Evolutionary conservation across 495 filamentous ascomycete genomes (phyloP), one percentile per base, ranked within the genome.

Genomic region (Friedmanniomyces simplex): DNA sequence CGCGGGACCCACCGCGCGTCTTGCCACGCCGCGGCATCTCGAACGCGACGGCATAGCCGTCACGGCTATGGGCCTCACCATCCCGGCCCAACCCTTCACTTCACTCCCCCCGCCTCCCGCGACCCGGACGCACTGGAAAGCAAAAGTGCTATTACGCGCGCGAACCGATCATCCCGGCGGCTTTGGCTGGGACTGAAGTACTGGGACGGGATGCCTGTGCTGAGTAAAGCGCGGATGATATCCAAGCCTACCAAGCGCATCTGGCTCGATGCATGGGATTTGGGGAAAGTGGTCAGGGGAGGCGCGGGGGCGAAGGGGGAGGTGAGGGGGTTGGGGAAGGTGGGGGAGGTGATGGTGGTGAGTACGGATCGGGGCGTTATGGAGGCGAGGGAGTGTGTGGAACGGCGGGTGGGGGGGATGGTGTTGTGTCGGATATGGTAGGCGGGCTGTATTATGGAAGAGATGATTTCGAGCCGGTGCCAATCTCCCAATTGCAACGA

Each of bases 131-230:
- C 46, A 37, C 68, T 69, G 42, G 72, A 72, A 47, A 67, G 67
- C n/a, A 42, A 62, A 47, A 81, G 83, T 62, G 75, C 79, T 0
- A 77, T 91, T 46, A 96, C 89, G 24, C 81, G 82, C 52, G 80
- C 77, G 62, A 97, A 96, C 72, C 76, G 91, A 5, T 77, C 88
- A 1, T 79, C 79, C 37, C 74, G 90, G 64, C 77, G 93, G 48
- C 71, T 98, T 8, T 98, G 93, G 93, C 65, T 98, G 10, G 91
- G 89, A 10, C 71, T 97, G 64, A 97, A 97, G 75, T 98, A 98
- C 76, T 89, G 79, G 80, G 82, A 89, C 65, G 88, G 88, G 66
- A 74, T 87, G 68, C 88, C 94, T 2, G 93, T 98, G 50, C 66
- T 98, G 55, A 77, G 77, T 32, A 75, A 82, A 64, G 78, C 95